phyloP scores from a whole-genome alignment of 139 green algal species.

The Chlamydomonas sphaeroides region DNA sequence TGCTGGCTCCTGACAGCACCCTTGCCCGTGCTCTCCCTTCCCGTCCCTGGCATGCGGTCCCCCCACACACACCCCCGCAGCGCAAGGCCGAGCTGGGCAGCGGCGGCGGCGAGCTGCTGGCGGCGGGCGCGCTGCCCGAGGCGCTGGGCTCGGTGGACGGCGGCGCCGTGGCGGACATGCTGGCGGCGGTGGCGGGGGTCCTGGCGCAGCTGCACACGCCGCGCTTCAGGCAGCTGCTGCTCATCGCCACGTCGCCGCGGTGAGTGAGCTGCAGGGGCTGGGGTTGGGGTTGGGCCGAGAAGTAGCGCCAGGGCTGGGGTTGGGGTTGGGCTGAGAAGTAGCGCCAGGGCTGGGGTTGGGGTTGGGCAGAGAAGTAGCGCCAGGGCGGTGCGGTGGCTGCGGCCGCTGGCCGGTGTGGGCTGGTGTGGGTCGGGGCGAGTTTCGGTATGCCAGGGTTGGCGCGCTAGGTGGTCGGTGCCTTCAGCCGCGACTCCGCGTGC shows the following conservation, averaged over 20 bases:
- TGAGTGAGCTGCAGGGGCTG: too few relatives aligned
- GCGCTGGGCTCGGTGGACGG: conserved; percentile 46
- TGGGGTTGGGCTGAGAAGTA: too few relatives aligned
- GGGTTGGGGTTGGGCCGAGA: too few relatives aligned
- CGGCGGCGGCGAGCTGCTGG: conserved; percentile 43
- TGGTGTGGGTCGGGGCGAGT: too few relatives aligned
- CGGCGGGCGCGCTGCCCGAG: conserved; percentile 36
- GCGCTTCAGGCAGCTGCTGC: conserved; percentile 59
- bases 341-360: too few relatives aligned
- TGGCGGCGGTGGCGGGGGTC: conserved; percentile 27
- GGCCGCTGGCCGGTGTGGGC: too few relatives aligned
- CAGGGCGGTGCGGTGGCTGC: too few relatives aligned
- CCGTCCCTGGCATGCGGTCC: not conserved
- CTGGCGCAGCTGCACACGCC: conserved; percentile 50
- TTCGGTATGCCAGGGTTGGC: too few relatives aligned
- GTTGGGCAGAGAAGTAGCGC: too few relatives aligned
- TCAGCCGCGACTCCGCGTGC: not conserved
- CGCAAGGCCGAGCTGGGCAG: conserved; percentile 44
- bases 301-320: too few relatives aligned
- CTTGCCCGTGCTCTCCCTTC: not conserved
- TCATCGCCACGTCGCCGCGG: conserved; percentile 56
- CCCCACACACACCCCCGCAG: not conserved
- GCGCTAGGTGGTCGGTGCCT: too few relatives aligned
- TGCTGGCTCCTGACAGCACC: too few relatives aligned
- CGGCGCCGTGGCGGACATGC: conserved; percentile 34